A percentile compares a stretch with the other conserved stretches of the same genome.
phyloP scores from a whole-genome alignment of 257 asterid species.

The Nicotiana otophora region DNA sequence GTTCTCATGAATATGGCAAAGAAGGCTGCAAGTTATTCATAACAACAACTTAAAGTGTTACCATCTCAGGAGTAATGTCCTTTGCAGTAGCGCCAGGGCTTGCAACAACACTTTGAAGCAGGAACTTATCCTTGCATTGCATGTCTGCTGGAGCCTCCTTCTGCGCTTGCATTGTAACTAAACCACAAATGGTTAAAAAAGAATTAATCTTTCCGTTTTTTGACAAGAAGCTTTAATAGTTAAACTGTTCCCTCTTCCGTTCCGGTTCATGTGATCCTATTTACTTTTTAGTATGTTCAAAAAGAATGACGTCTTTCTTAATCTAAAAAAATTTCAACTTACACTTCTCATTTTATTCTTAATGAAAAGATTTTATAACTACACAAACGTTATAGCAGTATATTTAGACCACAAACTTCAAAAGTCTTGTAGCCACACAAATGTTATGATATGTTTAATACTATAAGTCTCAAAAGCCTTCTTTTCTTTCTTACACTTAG shows the following conservation, averaged over 20 bases:
- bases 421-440: no score
- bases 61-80: constrained; percentile 83
- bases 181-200: constrained; percentile 9
- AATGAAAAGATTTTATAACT: no score
- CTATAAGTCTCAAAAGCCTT: no score
- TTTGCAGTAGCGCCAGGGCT: constrained; percentile 58
- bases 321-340: no score
- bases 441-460: no score
- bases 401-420: no score
- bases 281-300: no score
- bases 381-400: no score
- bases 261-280: no score
- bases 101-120: constrained; percentile 71
- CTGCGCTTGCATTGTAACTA: constrained; percentile 98
- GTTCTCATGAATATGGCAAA: background rate
- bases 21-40: background rate
- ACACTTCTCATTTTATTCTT: no score
- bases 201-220: background rate
- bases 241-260: background rate
- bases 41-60: constrained; percentile 17
- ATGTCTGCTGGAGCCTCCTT: constrained; percentile 87
- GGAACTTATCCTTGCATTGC: constrained; percentile 95
- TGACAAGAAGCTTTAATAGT: background rate
- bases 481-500: no score
- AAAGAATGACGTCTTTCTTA: no score